phyloP scores from a whole-genome alignment of 192 early-diverging fungal genomes.

The Linnemannia elongata region DNA sequence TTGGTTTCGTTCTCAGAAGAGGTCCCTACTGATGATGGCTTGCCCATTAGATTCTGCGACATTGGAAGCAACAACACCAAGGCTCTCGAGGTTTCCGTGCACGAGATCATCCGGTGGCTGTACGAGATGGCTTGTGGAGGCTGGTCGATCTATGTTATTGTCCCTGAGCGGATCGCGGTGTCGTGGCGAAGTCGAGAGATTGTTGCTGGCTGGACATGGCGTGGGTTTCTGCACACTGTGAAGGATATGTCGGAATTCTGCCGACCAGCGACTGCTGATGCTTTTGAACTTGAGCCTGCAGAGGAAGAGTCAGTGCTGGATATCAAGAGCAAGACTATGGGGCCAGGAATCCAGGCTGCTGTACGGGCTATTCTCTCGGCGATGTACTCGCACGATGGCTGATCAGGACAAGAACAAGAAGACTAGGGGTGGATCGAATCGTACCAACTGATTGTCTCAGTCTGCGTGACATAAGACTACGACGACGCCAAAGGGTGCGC shows the following conservation, averaged over 20 bases:
- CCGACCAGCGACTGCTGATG: neutral
- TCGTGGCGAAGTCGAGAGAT: neutral
- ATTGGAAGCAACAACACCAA: neutral
- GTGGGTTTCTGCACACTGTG: neutral
- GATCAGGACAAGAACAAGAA: neutral
- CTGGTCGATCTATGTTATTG: neutral
- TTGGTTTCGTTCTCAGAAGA: neutral
- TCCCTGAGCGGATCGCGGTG: conserved; percentile 10
- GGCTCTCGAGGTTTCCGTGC: neutral
- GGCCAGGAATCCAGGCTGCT: neutral
- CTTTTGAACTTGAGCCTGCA: conserved; percentile 12
- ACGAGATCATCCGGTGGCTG: conserved; percentile 7
- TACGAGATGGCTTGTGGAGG: neutral
- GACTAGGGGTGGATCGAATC: neutral
- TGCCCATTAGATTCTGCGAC: conserved; percentile 11
- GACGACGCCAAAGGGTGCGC: neutral
- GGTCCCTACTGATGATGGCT: neutral
- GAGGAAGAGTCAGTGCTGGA: conserved; percentile 12
- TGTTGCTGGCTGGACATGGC: neutral
- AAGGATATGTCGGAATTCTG: neutral
- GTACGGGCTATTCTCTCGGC: neutral
- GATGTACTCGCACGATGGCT: conserved; percentile 4
- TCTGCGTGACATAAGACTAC: neutral
- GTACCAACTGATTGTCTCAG: neutral
- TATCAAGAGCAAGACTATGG: neutral